Evolutionary conservation across 176 grass and related monocot species (phyloP).

Genomic region (Triticum urartu): DNA sequence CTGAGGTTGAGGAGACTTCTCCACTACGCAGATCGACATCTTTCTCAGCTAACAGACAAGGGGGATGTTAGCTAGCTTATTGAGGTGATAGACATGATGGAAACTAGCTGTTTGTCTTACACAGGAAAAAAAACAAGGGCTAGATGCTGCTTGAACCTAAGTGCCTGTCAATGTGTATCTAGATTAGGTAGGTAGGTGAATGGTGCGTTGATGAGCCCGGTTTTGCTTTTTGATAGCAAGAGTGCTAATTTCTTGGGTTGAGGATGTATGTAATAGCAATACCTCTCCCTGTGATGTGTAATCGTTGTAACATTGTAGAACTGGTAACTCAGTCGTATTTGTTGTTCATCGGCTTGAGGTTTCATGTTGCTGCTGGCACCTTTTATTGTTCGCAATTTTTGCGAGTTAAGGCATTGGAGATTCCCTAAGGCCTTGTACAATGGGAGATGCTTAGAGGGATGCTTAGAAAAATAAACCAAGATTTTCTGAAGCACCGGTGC

Average conservation of each 20-base stretch:
- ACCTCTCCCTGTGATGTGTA: slow-evolving; percentile 30
- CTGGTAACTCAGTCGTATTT: neutral
- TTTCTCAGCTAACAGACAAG: slow-evolving; percentile 49
- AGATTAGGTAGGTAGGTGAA: slow-evolving; percentile 25
- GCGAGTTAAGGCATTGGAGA: neutral
- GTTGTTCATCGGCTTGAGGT: neutral
- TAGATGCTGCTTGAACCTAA: slow-evolving; percentile 13
- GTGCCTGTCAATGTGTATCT: neutral
- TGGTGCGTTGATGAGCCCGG: slow-evolving; percentile 14
- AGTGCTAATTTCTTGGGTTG: slow-evolving; percentile 23
- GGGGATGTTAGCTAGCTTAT: slow-evolving; percentile 35
- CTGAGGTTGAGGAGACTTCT: slow-evolving; percentile 79
- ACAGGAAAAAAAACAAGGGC: slow-evolving; percentile 34
- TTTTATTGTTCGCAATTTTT: neutral
- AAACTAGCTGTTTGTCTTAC: slow-evolving; percentile 3
- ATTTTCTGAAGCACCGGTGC: too few species aligned
- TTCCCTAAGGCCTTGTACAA: too few species aligned
- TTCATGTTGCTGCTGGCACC: neutral
- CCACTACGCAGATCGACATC: slow-evolving; percentile 76
- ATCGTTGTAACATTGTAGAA: slow-evolving; percentile 21
- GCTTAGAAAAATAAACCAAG: too few species aligned
- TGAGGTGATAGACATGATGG: neutral
- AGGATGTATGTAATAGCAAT: slow-evolving; percentile 45
- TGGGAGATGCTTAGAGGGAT: too few species aligned
- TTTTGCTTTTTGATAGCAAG: slow-evolving; percentile 17